phyloP scores from a whole-genome alignment of 495 filamentous ascomycete genomes.

The Elasticomyces elasticus region DNA sequence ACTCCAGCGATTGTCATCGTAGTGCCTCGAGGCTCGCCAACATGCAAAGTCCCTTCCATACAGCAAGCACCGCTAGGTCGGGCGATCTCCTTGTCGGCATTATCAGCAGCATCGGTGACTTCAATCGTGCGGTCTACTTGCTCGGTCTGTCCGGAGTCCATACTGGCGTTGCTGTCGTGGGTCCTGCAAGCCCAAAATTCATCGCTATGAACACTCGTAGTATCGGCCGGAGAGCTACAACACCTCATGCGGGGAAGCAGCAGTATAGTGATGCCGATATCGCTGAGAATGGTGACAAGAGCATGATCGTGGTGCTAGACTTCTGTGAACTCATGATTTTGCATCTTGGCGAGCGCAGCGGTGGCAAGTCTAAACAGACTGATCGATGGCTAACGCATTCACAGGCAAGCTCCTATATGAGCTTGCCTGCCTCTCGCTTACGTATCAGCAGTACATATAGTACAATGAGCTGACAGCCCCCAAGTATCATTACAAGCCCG shows the following conservation, averaged over 20 bases:
- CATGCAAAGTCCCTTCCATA: slow-evolving; percentile 30
- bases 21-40: slow-evolving; percentile 29
- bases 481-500: slow-evolving; percentile 15
- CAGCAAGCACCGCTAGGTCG: slow-evolving; percentile 31
- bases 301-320: too few species aligned
- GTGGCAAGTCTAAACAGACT: too few species aligned
- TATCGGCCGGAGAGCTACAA: too few species aligned
- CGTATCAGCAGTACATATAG: slow-evolving; percentile 17
- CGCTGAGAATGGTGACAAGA: too few species aligned
- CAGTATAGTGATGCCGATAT: background rate
- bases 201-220: too few species aligned
- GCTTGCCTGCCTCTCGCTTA: slow-evolving; percentile 11
- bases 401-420: slow-evolving; percentile 36
- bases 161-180: background rate
- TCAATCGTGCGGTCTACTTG: background rate
- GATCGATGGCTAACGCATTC: background rate
- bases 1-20: slow-evolving; percentile 25
- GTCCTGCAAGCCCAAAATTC: too few species aligned
- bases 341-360: too few species aligned
- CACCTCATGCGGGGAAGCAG: background rate
- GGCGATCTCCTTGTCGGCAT: slow-evolving; percentile 15
- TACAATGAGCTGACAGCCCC: slow-evolving; percentile 10
- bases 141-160: background rate
- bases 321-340: too few species aligned
- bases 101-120: background rate